Evolutionary conservation across 1,284 basidiomycete species (phyloP).

Genomic region (Austropuccinia psidii): DNA sequence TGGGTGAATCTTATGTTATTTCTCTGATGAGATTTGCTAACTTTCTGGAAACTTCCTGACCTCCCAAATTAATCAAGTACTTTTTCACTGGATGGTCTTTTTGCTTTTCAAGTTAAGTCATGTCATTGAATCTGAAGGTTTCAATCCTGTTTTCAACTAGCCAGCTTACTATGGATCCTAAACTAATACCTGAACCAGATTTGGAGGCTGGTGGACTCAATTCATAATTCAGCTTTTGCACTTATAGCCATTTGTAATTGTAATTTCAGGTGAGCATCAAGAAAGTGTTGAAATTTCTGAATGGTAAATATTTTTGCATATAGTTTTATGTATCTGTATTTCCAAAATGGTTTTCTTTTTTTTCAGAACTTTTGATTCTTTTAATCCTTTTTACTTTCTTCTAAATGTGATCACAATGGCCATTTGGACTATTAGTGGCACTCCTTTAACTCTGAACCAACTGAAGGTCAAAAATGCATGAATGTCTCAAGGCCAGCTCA

Average conservation of each 20-base stretch:
- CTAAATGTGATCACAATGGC: constrained; percentile 95
- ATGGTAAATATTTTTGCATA: constrained; percentile 57
- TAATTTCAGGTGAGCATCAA: constrained; percentile 95
- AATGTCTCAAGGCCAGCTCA: constrained; percentile 71
- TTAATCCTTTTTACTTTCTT: constrained; percentile 86
- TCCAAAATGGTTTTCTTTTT: not conserved
- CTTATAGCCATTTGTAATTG: constrained; percentile 84
- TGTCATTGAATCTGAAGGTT: too few relatives aligned
- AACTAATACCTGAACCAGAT: constrained; percentile 71
- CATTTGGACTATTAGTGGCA: constrained; percentile 92
- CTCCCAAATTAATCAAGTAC: constrained; percentile 53
- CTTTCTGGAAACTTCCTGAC: constrained; percentile 79
- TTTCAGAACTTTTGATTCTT: constrained; percentile 60
- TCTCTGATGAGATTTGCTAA: constrained; percentile 85
- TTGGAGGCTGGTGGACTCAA: constrained; percentile 59
- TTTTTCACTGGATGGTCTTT: not conserved
- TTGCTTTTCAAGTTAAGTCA: not conserved
- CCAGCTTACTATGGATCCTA: constrained; percentile 65
- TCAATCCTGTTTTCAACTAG: constrained; percentile 51
- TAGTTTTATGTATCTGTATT: not conserved
- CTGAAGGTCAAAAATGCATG: constrained; percentile 92
- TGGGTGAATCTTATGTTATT: constrained; percentile 93
- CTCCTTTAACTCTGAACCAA: constrained; percentile 86
- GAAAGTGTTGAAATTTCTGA: constrained; percentile 86
- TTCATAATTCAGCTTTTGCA: constrained; percentile 91